Base-by-base conservation (phyloP, 208 protist genomes). In the Endotrypanum monterogeii region DNA sequence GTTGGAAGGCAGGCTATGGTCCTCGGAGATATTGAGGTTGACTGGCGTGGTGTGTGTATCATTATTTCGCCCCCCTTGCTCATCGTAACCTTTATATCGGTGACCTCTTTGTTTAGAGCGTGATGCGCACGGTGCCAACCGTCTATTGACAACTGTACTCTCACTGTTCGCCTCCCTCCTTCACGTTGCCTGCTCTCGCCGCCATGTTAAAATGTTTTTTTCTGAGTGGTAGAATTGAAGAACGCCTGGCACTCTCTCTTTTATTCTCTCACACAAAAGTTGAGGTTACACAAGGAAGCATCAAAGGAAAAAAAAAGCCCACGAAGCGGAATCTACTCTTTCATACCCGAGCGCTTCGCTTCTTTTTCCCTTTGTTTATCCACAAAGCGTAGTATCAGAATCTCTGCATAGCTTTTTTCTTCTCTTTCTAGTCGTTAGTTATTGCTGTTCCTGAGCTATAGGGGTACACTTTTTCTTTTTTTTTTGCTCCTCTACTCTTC, bases 381-480 rank as follows among this genome's bases (percentile, higher is more conserved):
- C 28, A 14, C 23, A 14, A 25, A 16, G 20, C 20, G 60, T 73
- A 37, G 16, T 35, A 39, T 48, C 44, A 5, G 12, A 11, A 48
- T 5, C 35, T 76, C 20, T 67, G 56, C 5, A 18, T 39, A 50
- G 58, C 4, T 60, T 67, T 76, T 16, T 68, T 52, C 14, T 69
- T 23, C 14, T 54, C 11, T 39, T 63, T 66, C 35, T 28, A 30
- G 32, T 30, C n/a, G 16, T 23, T 23, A 54, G 35, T 28, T 61
- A n/a, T 11, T 35, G 18, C 62, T 39, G 20, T 37, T 37, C 35
- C 25, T n/a, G 35, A 28, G 30, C 23, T 30, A n/a, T 48, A 44
- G 60, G 60, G n/a, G 32, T 52, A 41, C 14, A 44, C 56, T 69
- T 54, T 66, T 67, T 37, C 69, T 4, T 58, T 65, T 68, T 58